Percentiles rank a stretch among this genome's conserved stretches.
These are phyloP conservation scores for Paramecium caudatum DNA, from an alignment of 73 alveolate genomes.

Conservation along the genomic window DNA sequence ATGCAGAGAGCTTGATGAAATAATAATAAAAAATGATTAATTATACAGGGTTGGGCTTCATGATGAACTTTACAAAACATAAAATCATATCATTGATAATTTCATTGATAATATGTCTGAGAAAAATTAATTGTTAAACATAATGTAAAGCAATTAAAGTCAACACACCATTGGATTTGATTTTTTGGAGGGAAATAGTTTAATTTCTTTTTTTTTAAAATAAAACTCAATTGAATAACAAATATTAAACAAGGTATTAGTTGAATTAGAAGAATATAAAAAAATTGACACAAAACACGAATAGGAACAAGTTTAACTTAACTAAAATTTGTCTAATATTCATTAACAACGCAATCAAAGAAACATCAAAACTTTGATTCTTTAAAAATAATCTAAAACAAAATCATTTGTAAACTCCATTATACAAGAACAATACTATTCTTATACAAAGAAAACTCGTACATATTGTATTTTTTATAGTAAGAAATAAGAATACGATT, in stretches of 20 bases:
- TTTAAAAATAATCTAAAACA: neutral
- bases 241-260: neutral
- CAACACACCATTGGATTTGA: neutral
- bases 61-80: neutral
- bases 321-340: neutral
- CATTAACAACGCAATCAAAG: neutral
- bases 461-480: neutral
- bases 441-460: neutral
- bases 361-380: slow-evolving; percentile 1
- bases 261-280: neutral
- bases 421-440: neutral
- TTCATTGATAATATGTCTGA: slow-evolving; percentile 10
- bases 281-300: neutral
- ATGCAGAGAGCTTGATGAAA: slow-evolving; percentile 14
- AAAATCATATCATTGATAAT: neutral
- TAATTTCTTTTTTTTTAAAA: neutral
- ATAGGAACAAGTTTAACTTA: neutral
- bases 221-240: too few species aligned
- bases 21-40: neutral
- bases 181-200: slow-evolving; percentile 26
- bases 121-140: slow-evolving; percentile 3
- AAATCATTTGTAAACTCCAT: neutral
- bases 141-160: slow-evolving; percentile 3
- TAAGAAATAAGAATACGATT: neutral
- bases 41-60: neutral